phyloP scores from a whole-genome alignment of 148 eudicot species.

The Cornus suecica region DNA sequence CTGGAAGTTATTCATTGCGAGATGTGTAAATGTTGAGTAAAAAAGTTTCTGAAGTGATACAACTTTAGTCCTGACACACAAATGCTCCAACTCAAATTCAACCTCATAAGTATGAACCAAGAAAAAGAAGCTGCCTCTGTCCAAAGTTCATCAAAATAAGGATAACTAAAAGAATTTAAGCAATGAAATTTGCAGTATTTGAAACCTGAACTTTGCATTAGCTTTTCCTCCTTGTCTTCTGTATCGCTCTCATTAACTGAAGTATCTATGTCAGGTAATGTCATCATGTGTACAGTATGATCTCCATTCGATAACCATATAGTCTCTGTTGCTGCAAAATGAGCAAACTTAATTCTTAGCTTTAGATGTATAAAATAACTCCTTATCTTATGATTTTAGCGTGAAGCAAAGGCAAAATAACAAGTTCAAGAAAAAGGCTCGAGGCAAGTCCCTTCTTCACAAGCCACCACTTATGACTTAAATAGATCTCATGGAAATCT shows the following conservation, averaged over 20 bases:
- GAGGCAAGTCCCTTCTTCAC: neutral
- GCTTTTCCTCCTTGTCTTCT: constrained; percentile 35
- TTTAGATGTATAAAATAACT: neutral
- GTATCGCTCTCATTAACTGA: constrained; percentile 34
- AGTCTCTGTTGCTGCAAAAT: constrained; percentile 57
- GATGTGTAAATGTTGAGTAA: neutral
- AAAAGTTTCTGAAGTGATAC: neutral
- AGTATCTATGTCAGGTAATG: constrained; percentile 40
- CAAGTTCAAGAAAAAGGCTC: neutral
- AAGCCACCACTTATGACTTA: neutral
- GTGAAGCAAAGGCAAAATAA: neutral
- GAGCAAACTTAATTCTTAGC: constrained; percentile 10
- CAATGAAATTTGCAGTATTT: constrained; percentile 4
- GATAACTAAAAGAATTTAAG: neutral
- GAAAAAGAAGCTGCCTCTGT: constrained; percentile 2
- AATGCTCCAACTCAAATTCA: neutral
- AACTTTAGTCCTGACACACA: neutral
- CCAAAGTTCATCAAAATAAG: neutral
- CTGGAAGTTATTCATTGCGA: neutral
- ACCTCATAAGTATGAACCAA: constrained; percentile 5
- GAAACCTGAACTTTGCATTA: constrained; percentile 59
- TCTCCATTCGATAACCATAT: constrained; percentile 83
- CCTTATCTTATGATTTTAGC: neutral
- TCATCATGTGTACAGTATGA: constrained; percentile 52
- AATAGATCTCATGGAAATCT: constrained; percentile 1